Conservation (phyloP, 441 rosid species). For the Erodium trifolium region DNA sequence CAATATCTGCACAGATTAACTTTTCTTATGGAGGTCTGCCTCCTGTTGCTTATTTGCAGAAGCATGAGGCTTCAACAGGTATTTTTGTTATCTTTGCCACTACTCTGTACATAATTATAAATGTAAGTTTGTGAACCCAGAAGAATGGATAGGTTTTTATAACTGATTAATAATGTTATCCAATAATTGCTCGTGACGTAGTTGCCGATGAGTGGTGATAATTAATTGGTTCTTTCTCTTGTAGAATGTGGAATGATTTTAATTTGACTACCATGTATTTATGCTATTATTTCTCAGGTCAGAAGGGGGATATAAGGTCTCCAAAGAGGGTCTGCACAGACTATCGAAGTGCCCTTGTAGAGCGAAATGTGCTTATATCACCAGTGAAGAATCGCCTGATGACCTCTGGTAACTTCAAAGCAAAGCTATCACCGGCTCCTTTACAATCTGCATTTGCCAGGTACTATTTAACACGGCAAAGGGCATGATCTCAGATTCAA, state of each 20-base stretch:
- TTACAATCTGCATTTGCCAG: constrained; percentile 98
- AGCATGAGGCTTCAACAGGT: constrained; percentile 60
- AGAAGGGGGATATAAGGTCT: constrained; percentile 73
- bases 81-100: constrained; percentile 1
- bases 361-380: constrained; percentile 81
- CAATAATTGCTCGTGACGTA: not conserved
- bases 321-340: constrained; percentile 71
- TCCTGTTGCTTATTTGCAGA: constrained; percentile 35
- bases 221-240: not conserved
- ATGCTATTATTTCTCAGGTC: constrained; percentile 45
- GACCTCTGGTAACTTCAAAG: constrained; percentile 51
- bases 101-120: not conserved
- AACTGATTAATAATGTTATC: not conserved
- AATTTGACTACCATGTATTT: not conserved
- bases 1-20: constrained; percentile 66
- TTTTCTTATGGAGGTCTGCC: constrained; percentile 49
- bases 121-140: not conserved
- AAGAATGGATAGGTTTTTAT: not conserved
- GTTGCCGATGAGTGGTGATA: not conserved
- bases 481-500: constrained; percentile 12
- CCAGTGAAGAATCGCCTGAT: constrained; percentile 88
- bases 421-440: constrained; percentile 74
- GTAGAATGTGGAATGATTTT: not conserved
- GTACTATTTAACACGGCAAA: constrained; percentile 29
- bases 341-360: constrained; percentile 79